Conservation (phyloP, 148 eudicot genomes). For the Silene uniflora region DNA sequence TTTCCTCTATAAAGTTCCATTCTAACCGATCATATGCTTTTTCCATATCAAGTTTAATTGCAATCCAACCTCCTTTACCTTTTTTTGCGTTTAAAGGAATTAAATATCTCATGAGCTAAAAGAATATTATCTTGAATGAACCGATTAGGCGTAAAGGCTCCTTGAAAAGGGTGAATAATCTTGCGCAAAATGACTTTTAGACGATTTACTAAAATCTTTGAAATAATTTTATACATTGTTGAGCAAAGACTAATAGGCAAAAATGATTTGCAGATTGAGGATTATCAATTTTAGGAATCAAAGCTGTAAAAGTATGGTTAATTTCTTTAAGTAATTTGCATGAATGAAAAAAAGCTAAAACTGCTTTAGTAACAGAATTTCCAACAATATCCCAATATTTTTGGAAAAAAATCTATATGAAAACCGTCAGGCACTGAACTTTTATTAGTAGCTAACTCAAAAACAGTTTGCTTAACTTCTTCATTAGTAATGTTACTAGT, state of each 20-base stretch:
- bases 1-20: not conserved
- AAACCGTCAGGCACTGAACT: not conserved
- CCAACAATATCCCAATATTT: not conserved
- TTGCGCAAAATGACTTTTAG: too few relatives aligned
- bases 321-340: not conserved
- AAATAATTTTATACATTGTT: too few relatives aligned
- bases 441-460: not conserved
- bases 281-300: not conserved
- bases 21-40: not conserved
- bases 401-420: not conserved
- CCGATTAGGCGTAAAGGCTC: not conserved
- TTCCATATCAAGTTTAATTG: too few relatives aligned
- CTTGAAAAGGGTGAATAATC: not conserved
- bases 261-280: too few relatives aligned
- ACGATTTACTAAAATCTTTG: too few relatives aligned
- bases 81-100: not conserved
- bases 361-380: not conserved
- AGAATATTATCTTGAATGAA: not conserved
- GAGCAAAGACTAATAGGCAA: too few relatives aligned
- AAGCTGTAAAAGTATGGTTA: not conserved
- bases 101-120: not conserved
- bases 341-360: not conserved
- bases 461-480: not conserved
- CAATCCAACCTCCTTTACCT: not conserved
- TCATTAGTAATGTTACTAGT: not conserved